A percentile compares a stretch with the other conserved stretches of the same genome.
Conservation (phyloP, 1,284 basidiomycete genomes). For the Cryptococcus maquisensis region DNA sequence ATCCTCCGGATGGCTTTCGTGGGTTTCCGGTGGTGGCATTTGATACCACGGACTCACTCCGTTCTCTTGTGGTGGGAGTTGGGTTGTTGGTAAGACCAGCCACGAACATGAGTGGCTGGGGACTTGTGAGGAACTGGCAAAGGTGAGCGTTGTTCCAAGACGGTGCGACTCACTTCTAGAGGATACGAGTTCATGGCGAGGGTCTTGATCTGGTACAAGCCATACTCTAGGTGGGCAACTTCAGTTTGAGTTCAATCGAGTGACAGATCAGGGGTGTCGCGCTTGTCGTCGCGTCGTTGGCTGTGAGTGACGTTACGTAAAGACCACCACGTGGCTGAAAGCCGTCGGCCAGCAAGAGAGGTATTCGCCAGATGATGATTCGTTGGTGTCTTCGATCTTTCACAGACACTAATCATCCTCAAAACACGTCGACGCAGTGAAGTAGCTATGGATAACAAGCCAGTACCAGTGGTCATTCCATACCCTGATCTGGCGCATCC, state of each 20-base stretch:
- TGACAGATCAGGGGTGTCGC: too few relatives aligned
- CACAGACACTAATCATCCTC: too few relatives aligned
- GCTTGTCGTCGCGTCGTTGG: too few relatives aligned
- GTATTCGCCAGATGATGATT: too few relatives aligned
- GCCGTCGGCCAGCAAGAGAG: too few relatives aligned
- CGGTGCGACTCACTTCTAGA: neutral
- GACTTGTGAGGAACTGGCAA: conserved; percentile 61
- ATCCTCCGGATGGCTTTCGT: conserved; percentile 7
- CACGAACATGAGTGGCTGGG: conserved; percentile 87
- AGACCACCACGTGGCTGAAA: too few relatives aligned
- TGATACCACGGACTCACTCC: conserved; percentile 16
- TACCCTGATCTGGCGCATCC: conserved; percentile 58
- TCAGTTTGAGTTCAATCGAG: too few relatives aligned
- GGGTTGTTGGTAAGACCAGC: conserved; percentile 63
- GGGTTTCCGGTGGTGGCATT: conserved; percentile 3
- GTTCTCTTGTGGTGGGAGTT: neutral
- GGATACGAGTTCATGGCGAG: neutral
- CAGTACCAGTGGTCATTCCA: conserved; percentile 66
- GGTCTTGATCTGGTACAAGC: too few relatives aligned
- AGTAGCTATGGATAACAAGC: neutral
- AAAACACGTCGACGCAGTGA: too few relatives aligned
- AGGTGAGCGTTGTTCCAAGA: neutral
- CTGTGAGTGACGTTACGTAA: too few relatives aligned
- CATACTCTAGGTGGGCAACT: too few relatives aligned
- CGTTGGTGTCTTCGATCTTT: too few relatives aligned